These are phyloP conservation scores for Scheffersomyces cryptocercus DNA, from an alignment of 1,139 yeast genomes.

Conservation along the genomic window DNA sequence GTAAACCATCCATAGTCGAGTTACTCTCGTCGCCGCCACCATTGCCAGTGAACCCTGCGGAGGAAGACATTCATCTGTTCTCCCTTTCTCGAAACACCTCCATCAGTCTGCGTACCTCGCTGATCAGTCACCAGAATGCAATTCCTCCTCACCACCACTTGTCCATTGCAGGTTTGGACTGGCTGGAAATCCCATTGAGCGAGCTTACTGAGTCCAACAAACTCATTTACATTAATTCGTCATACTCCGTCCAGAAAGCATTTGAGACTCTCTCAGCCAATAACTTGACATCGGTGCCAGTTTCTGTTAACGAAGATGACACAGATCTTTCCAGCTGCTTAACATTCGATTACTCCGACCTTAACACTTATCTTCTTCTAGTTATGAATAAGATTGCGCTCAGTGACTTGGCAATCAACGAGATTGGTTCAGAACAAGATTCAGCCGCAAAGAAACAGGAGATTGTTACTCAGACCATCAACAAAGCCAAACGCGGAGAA, in stretches of 20 bases:
- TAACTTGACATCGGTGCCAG: constrained; percentile 85
- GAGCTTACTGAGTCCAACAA: constrained; percentile 81
- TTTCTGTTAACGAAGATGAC: constrained; percentile 42
- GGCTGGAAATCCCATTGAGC: constrained; percentile 71
- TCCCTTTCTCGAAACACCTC: constrained; percentile 49
- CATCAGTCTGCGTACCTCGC: constrained; percentile 33
- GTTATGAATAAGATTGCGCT: constrained; percentile 66
- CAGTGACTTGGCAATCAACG: constrained; percentile 33
- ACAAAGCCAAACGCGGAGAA: constrained; percentile 61
- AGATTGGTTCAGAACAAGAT: constrained; percentile 16
- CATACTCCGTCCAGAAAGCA: constrained; percentile 79
- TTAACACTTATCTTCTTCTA: constrained; percentile 77
- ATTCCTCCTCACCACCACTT: constrained; percentile 8
- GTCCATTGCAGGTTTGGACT: constrained; percentile 44
- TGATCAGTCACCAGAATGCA: constrained; percentile 15
- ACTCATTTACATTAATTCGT: constrained; percentile 62
- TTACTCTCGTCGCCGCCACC: constrained; percentile 85
- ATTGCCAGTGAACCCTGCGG: constrained; percentile 30
- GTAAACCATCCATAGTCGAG: constrained; percentile 82
- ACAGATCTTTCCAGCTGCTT: constrained; percentile 61
- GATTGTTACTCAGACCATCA: constrained; percentile 30
- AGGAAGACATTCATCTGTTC: constrained; percentile 37
- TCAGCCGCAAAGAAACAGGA: constrained; percentile 26
- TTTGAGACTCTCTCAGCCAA: constrained; percentile 73
- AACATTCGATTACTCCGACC: constrained; percentile 89